Evolutionary conservation across 306 rosid genomes (phyloP).

Genomic region (Vigna angularis): DNA sequence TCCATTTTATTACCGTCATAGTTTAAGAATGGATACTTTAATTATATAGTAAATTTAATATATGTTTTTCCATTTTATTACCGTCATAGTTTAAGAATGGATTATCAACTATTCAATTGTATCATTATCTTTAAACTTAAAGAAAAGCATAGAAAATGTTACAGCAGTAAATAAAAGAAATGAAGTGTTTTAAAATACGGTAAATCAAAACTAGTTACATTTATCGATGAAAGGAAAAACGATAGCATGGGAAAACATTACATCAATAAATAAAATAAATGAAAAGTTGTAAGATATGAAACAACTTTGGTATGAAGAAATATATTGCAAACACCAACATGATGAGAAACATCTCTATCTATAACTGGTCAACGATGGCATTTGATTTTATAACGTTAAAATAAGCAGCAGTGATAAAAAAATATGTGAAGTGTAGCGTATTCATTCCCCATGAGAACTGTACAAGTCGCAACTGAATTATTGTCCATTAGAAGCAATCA

Average conservation of each 20-base stretch:
- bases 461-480: too few species aligned
- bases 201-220: too few species aligned
- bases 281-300: neutral
- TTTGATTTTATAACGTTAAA: neutral
- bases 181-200: neutral
- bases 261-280: neutral
- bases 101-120: neutral
- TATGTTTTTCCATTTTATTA: too few species aligned
- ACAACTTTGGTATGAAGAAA: neutral
- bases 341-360: too few species aligned
- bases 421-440: neutral
- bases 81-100: neutral
- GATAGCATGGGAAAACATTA: neutral
- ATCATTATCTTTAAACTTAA: neutral
- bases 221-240: neutral
- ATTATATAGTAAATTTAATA: too few species aligned
- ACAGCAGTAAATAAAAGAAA: neutral
- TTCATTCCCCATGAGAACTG: too few species aligned
- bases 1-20: too few species aligned
- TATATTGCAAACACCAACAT: neutral
- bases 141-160: neutral
- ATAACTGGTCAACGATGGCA: neutral
- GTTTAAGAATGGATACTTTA: neutral
- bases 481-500: too few species aligned
- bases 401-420: neutral